Base-by-base conservation (phyloP, 2,329 filamentous ascomycete genomes). In the Fusarium phyllophilum region DNA sequence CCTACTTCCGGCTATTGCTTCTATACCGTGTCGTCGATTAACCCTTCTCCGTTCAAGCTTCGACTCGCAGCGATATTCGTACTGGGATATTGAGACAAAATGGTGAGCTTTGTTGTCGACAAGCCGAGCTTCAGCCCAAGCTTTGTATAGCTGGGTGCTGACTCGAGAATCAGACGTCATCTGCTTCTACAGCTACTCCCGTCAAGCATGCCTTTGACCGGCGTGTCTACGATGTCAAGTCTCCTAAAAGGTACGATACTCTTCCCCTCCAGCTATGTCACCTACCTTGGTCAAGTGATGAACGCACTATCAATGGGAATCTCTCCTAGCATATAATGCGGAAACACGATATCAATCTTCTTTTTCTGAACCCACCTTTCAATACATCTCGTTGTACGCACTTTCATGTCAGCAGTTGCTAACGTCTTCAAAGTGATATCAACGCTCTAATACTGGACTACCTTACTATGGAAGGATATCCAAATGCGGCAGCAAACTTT, bases 251-350 rank as follows among this genome's bases (percentile, higher is more conserved):
- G 96, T 97, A 91, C 85, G 92, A 89, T 65, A 24, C 34, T 33
- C 26, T 44, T 29, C 20, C 29, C 18, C 8, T 17, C 41, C 42
- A 44, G 38, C 48, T 26, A 58, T 59, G 57, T 42, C 48, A 52
- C 36, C 52, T 41, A 29, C n/a, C 42, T 33, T 18, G 55, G 73
- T 75, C 74, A 85, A 78, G 86, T 90, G 87, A 97, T 97, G 95
- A 97, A 94, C 87, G 88, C 85, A 85, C 88, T 91, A 92, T 94
- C 92, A 97, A 97, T 99, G 96, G 96, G 96, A 99, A 99, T 99
- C 96, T 99, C 97, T 99, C 96, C 93, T 94, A 98, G 94, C 89
- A 90, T 86, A 85, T 83, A 84, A 89, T 99, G 96, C 94, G 92
- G 96, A 99, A 94, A 91, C 84, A 87, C 85, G 88, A 92, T 94